phyloP scores from a whole-genome alignment of 2,329 filamentous ascomycete species.

The Botrytis sinoallii region DNA sequence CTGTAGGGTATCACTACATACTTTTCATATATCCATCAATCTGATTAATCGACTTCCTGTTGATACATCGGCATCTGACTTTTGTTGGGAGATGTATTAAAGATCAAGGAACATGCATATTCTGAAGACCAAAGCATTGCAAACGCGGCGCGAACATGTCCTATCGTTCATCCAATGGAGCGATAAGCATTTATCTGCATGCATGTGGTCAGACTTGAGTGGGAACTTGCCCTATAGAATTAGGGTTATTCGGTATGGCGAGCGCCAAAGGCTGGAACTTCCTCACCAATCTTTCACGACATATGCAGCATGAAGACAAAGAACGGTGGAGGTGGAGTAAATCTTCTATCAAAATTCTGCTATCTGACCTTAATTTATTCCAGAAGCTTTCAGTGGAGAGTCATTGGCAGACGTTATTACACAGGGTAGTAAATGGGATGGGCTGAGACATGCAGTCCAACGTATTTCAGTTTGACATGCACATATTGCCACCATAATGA shows the following conservation, averaged over 20 bases:
- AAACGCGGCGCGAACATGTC: background rate
- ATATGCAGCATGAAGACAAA: background rate
- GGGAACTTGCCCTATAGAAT: background rate
- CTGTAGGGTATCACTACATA: background rate
- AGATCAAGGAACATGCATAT: background rate
- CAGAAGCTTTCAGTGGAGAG: background rate
- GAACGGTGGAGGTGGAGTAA: background rate
- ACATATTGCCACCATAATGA: background rate
- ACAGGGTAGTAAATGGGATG: background rate
- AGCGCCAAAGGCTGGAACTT: background rate
- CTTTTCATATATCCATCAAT: background rate
- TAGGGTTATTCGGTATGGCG: background rate
- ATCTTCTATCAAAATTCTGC: background rate
- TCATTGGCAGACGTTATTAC: background rate
- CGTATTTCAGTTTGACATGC: background rate
- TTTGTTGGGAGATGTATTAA: background rate
- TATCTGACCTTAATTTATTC: background rate
- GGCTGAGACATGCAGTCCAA: background rate
- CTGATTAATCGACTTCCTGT: background rate
- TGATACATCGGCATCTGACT: background rate
- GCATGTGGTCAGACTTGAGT: background rate
- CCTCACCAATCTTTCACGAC: background rate
- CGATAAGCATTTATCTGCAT: background rate
- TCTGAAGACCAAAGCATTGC: background rate
- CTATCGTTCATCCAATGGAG: background rate